phyloP scores from a whole-genome alignment of 139 green algal genomes.

The Picochlorum sp. region DNA sequence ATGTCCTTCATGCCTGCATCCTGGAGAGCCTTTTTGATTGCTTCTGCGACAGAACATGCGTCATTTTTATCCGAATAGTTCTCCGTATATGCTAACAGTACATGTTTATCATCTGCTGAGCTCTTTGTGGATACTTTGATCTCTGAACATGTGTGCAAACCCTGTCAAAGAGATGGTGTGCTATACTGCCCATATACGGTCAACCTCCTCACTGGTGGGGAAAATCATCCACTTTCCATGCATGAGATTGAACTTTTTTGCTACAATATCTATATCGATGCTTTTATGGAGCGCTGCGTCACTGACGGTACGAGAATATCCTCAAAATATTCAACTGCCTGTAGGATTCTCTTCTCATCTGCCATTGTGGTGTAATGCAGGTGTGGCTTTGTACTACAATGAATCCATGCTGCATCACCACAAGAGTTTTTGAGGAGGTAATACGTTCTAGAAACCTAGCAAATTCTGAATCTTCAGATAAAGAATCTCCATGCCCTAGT shows the following conservation, averaged over 20 bases:
- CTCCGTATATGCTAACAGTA: conserved; percentile 18
- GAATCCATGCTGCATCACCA: conserved; percentile 29
- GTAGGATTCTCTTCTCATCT: conserved; percentile 22
- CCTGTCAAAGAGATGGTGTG: background rate
- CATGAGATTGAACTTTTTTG: conserved; percentile 11
- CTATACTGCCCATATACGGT: conserved; percentile 17
- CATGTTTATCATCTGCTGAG: conserved; percentile 8
- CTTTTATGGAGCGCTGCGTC: too few species aligned
- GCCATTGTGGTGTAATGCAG: background rate
- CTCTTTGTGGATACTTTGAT: conserved; percentile 24
- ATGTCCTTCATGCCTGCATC: background rate
- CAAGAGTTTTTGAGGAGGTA: conserved; percentile 23
- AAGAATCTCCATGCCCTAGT: background rate
- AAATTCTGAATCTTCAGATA: background rate
- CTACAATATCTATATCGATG: conserved; percentile 16
- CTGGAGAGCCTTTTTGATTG: background rate
- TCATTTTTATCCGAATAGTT: conserved; percentile 19
- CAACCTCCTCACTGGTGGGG: conserved; percentile 13
- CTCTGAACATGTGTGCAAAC: background rate
- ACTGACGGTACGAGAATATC: background rate
- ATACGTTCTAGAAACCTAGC: conserved; percentile 10
- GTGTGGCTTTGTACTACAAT: background rate
- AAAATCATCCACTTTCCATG: conserved; percentile 31
- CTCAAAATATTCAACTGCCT: conserved; percentile 22
- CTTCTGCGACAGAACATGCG: conserved; percentile 3